Conservation (phyloP, 2,329 filamentous ascomycete genomes). For the Helminthosporium solani region DNA sequence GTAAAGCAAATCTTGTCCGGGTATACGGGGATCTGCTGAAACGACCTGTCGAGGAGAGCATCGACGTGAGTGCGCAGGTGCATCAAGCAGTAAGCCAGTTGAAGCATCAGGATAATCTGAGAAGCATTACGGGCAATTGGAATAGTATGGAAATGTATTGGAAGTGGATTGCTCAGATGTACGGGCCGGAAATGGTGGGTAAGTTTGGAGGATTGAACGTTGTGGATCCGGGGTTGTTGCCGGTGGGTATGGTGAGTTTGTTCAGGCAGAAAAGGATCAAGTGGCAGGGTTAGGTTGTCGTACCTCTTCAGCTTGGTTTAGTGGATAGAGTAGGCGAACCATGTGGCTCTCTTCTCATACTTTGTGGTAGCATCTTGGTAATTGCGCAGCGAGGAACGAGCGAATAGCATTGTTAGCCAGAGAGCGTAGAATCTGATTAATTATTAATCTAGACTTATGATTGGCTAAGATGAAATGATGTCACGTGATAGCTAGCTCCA, state of each 20-base stretch:
- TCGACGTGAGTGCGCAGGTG: conserved; percentile 21
- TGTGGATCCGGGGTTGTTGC: conserved; percentile 36
- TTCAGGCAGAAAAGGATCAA: conserved; percentile 36
- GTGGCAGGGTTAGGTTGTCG: conserved; percentile 27
- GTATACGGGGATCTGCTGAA: conserved; percentile 23
- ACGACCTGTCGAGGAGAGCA: conserved; percentile 21
- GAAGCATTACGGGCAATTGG: conserved; percentile 27
- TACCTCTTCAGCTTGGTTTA: too few species aligned
- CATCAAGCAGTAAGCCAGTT: conserved; percentile 25
- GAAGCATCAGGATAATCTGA: conserved; percentile 19
- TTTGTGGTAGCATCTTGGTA: too few species aligned
- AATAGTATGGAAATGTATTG: conserved; percentile 36
- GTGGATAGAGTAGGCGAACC: too few species aligned
- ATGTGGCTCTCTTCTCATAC: too few species aligned
- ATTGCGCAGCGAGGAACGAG: too few species aligned
- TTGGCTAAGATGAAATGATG: too few species aligned
- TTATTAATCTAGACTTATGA: too few species aligned
- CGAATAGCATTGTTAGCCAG: too few species aligned
- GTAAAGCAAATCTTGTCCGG: conserved; percentile 14
- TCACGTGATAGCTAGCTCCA: too few species aligned
- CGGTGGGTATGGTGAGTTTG: conserved; percentile 41
- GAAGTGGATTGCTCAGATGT: conserved; percentile 42
- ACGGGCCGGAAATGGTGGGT: conserved; percentile 37
- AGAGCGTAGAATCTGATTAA: too few species aligned
- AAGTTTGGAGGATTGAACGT: conserved; percentile 38